Conservation (phyloP, 225 moss, liverwort and hornwort genomes). For the Physcomitrium patens region DNA sequence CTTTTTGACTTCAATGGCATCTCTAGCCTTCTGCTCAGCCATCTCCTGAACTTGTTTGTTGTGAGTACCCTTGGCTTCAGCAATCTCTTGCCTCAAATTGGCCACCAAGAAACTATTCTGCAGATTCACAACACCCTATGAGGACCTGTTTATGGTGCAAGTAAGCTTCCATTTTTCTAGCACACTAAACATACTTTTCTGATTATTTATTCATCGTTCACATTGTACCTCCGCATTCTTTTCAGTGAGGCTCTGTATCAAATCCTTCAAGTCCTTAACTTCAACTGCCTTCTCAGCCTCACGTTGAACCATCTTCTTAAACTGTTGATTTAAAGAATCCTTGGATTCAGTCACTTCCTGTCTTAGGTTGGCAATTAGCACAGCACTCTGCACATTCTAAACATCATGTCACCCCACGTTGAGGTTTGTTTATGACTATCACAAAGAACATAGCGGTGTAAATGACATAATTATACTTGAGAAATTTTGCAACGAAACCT, state of each 20-base stretch:
- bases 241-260: neutral
- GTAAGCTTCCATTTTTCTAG: neutral
- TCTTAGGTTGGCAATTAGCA: neutral
- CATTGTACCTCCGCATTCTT: constrained; percentile 1
- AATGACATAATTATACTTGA: neutral
- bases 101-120: neutral
- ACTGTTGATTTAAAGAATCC: neutral
- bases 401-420: neutral
- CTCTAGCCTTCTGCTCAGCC: constrained; percentile 1
- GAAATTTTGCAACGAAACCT: neutral
- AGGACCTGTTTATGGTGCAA: neutral
- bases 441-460: too few species aligned
- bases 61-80: neutral
- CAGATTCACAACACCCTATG: constrained; percentile 4
- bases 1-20: constrained; percentile 10
- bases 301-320: neutral
- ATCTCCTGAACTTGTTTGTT: neutral
- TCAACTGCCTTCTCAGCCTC: neutral
- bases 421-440: neutral
- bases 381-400: neutral
- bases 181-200: neutral
- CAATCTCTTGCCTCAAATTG: constrained; percentile 2
- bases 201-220: neutral
- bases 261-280: neutral
- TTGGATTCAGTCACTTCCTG: neutral